Base-by-base conservation (phyloP, 176 grass and related monocot species). In the Tillandsia leiboldiana region DNA sequence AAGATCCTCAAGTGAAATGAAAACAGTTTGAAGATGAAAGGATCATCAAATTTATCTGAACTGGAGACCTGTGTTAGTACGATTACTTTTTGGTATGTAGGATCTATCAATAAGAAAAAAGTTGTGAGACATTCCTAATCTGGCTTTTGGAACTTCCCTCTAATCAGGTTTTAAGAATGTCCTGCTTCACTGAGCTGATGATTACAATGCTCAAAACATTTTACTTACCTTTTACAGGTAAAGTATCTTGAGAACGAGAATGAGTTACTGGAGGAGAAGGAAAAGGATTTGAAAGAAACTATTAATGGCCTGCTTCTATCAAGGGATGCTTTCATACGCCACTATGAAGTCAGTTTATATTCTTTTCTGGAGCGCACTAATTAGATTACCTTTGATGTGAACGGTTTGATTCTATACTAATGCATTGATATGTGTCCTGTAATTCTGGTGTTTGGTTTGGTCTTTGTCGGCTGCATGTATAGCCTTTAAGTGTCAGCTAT, bases 221-320 rank as follows among this genome's bases (percentile, higher is more conserved):
- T n/a, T 61, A 66, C 18, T 50, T 63, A 49, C 26, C 13, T 67
- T 84, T 33, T 68, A 9, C 79, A 91, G 91, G 75, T 96, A 47
- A 88, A 91, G 15, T 88, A 80, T 56, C 85, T 96, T 49, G 85
- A 88, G 76, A 86, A 77, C 22, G 88, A 91, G 73, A 96, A 88
- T 51, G 85, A 88, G 26, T 75, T 82, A 52, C 83, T 91, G 50
- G 76, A 78, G 22, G 78, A 64, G 66, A 96, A 88, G 28, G 85
- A 88, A 67, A 86, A 75, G 48, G 79, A 88, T 77, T 73, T 91
- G 66, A 88, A 91, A 82, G 80, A 86, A 72, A 90, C 56, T 69
- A 86, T 86, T 48, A 82, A 83, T 2, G 70, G 57, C 59, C 73
- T 96, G 70, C 75, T 96, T 68, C 85, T 84, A 62, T 96, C 85